Evolutionary conservation across 2,329 filamentous ascomycete genomes (phyloP), one percentile per base, ranked within the genome.

Genomic region (Curvularia hawaiiensis): DNA sequence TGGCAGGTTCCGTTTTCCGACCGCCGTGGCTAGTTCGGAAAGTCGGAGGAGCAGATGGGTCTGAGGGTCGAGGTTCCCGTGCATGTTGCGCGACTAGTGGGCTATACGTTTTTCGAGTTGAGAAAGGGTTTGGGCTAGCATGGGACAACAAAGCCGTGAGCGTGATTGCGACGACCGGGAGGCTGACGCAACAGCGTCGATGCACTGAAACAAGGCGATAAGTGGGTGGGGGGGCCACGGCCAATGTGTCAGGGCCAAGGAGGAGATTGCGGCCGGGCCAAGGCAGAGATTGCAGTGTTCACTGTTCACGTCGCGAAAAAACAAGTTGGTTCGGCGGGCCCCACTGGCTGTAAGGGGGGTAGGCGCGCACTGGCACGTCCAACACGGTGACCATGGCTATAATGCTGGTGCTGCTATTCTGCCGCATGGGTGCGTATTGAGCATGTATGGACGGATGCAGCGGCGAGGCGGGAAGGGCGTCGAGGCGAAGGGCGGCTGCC

Each of bases 281-380:
- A 9, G 11, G 16, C 33, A 59, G 64, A 68, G 58, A 66, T 67
- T 66, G 63, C 62, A 64, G 58, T 61, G 53, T 54, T 57, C 50
- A 12, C 54, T 60, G 55, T 65, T 58, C 57, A 61, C 59, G 60
- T 60, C 58, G 56, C 60, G 49, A 59, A 65, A 61, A 64, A 63
- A 61, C 58, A 65, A 61, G 64, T 50, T 56, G 58, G 44, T 38
- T 54, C 47, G 61, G 52, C 56, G 60, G 56, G 63, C 58, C 51
- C 51, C 58, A 55, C 59, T 52, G 54, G 55, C 40, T 43, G 40
- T 46, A 39, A 33, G 31, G 47, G 33, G 47, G 35, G 12, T 14
- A 30, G 12, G 35, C 12, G 35, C 33, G 46, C 46, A 52, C 50
- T 56, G 52, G 51, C 50, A 54, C 56, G 24, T 52, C 33, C 31